Evolutionary conservation across 73 alveolate species (phyloP).

Genomic region (Tetrahymena thermophila): DNA sequence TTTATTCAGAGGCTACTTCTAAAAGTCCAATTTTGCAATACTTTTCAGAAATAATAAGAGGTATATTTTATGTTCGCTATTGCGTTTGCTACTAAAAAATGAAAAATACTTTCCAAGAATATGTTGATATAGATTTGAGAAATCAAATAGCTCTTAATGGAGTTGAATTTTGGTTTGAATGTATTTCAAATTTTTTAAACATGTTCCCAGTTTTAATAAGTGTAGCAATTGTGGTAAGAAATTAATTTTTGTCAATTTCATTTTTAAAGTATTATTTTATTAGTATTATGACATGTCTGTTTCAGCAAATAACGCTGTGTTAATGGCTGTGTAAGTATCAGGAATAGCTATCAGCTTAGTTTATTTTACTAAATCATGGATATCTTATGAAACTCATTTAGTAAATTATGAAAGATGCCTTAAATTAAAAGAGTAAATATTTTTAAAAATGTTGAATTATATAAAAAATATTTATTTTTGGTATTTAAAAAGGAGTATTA

Average conservation of each 20-base stretch:
- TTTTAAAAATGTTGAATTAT: background rate
- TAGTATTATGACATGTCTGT: background rate
- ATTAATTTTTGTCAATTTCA: background rate
- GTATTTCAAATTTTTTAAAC: background rate
- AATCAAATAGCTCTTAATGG: slow-evolving; percentile 16
- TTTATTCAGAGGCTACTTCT: background rate
- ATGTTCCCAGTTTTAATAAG: background rate
- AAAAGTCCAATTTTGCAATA: slow-evolving; percentile 16
- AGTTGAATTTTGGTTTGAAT: slow-evolving; percentile 6
- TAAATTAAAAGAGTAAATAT: background rate
- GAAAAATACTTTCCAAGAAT: background rate
- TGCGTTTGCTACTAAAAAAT: background rate
- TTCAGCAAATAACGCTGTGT: background rate
- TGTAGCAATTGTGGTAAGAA: background rate
- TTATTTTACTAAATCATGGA: background rate
- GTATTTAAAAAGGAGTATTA: background rate
- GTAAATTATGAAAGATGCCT: background rate
- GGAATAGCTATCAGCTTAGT: background rate
- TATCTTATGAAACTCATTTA: background rate
- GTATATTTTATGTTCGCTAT: background rate
- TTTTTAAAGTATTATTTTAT: background rate
- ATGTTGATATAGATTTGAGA: slow-evolving; percentile 20
- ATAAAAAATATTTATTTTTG: background rate
- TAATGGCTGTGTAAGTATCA: background rate
- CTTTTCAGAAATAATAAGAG: slow-evolving; percentile 8